A percentile compares a stretch with the other conserved stretches of the same genome.
Evolutionary conservation across 805 yeast species (phyloP).

Genomic region (Metschnikowia colocasiae): DNA sequence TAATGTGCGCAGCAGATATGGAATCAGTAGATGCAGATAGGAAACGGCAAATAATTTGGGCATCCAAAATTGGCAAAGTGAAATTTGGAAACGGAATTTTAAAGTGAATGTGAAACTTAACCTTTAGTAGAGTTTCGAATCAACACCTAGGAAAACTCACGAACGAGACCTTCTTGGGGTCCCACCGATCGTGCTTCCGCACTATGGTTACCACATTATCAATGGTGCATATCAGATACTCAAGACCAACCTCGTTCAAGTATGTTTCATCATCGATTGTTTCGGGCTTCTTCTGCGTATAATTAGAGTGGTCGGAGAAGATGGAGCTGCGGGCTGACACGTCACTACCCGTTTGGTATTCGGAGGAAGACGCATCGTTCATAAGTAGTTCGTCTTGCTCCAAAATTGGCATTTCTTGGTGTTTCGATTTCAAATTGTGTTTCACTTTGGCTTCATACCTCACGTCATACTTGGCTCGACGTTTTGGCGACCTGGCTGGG

Average conservation of each 20-base stretch:
- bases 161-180: constrained; percentile 12
- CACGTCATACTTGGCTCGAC: constrained; percentile 5
- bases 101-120: too few species aligned
- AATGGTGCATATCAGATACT: constrained; percentile 22
- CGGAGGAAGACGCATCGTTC: constrained; percentile 9
- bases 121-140: too few species aligned
- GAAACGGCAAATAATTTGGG: too few species aligned
- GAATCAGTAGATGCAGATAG: too few species aligned
- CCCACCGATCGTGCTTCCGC: constrained; percentile 18
- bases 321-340: constrained; percentile 13
- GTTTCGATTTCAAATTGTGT: background rate
- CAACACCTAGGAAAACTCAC: background rate
- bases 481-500: constrained; percentile 14
- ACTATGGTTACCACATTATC: constrained; percentile 25
- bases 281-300: background rate
- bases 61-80: too few species aligned
- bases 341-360: constrained; percentile 9
- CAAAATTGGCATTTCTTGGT: background rate
- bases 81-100: too few species aligned
- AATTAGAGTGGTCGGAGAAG: constrained; percentile 7
- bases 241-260: constrained; percentile 18
- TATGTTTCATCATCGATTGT: constrained; percentile 13
- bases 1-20: too few species aligned
- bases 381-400: background rate
- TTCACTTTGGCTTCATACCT: background rate